Evolutionary conservation across 768 basidiomycete species (phyloP), one percentile per base, ranked within the genome.

Genomic region (Tylopilus rubrobrunneus): DNA sequence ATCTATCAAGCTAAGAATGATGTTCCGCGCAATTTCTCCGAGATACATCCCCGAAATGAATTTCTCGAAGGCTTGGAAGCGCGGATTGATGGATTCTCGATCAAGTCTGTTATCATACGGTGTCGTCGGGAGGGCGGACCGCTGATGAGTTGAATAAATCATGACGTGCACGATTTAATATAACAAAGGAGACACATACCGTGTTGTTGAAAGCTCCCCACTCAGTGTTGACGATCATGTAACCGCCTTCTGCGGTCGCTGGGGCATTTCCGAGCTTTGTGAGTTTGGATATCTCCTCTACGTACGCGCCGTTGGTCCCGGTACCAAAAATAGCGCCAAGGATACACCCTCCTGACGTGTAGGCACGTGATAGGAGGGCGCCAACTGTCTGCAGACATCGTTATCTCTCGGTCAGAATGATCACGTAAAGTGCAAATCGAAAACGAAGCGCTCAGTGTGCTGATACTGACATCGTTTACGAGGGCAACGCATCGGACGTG

Each of bases 41-140:
- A 98, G 83, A 70, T 99, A 99, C 96, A 99, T 98, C 52, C 97
- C 97, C 2, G 93, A 97, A 61, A 99, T 89, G 74, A 97, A 92
- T 76, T 98, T 99, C 72, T 99, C 97, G 67, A 93, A 98, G 2
- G 90, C 90, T 68, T 98, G 97, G 67, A 81, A 87, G 34, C 81
- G 77, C 27, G 95, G 94, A 64, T 99, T 99, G 72, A 98, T 98
- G 53, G 88, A 92, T 64, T 88, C 83, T 48, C 97, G 86, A 70
- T 99, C 97, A 21, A 98, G 76, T 56, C 87, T 83, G 72, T 89
- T 94, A 70, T 99, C 97, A 63, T 85, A 97, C 4, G 89, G 82
- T 1, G 96, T 97, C 7, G 85, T 81, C 5, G 94, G 95, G 12
- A 99, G 80, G 48, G 87, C 84, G 11, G 81, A 77, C 52, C 95